Percentiles rank a stretch among this genome's conserved stretches.
These are phyloP conservation scores for Backusella psychrophila DNA, from an alignment of 192 early-diverging fungal species.

Conservation along the genomic window DNA sequence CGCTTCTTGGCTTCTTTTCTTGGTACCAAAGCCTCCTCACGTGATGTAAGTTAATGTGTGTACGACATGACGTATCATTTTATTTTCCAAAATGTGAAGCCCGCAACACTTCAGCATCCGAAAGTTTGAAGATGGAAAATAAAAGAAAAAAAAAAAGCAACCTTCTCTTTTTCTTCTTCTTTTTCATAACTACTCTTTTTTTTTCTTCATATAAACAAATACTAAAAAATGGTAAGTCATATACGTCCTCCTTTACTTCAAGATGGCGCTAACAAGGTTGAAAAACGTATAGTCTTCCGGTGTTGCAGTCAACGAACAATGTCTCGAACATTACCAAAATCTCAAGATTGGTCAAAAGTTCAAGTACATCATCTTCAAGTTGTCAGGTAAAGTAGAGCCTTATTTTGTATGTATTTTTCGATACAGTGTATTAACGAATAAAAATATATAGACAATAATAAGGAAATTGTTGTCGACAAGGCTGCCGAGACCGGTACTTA, in stretches of 20 bases:
- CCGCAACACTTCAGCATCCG: background rate
- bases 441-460: slow-evolving; percentile 42
- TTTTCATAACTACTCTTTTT: background rate
- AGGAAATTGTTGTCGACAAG: slow-evolving; percentile 69
- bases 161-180: background rate
- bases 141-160: background rate
- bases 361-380: slow-evolving; percentile 82
- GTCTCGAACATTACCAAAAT: slow-evolving; percentile 63
- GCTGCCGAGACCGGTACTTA: slow-evolving; percentile 50
- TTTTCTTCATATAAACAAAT: background rate
- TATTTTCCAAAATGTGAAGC: background rate
- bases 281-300: slow-evolving; percentile 60
- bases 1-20: background rate
- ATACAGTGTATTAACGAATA: background rate
- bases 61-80: background rate
- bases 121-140: background rate
- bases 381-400: slow-evolving; percentile 45
- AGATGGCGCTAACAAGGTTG: background rate
- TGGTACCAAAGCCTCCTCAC: background rate
- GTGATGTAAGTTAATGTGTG: background rate
- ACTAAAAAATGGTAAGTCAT: background rate
- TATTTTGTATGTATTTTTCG: background rate
- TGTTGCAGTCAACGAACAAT: slow-evolving; percentile 62
- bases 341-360: slow-evolving; percentile 74
- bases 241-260: background rate